Conservation (phyloP, 2,329 filamentous ascomycete genomes). For the Trichoderma sp. region DNA sequence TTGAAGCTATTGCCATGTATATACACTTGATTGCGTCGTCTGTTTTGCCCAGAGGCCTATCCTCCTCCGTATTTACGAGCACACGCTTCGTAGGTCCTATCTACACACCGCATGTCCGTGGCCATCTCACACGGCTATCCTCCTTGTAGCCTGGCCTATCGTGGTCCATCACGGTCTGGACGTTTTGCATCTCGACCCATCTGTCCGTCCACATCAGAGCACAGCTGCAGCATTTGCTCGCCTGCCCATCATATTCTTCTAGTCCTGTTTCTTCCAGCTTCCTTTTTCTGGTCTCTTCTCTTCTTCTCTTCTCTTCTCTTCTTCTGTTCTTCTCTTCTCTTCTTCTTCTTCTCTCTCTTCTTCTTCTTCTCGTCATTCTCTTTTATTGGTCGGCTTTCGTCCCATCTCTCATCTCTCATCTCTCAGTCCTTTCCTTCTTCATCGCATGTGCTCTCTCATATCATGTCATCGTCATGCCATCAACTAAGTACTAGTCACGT, state of each 20-base stretch:
- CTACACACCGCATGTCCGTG: not conserved
- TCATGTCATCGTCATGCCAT: slow-evolving; percentile 1
- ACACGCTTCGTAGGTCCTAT: not conserved
- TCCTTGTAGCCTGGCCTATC: not conserved
- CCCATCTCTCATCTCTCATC: not conserved
- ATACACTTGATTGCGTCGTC: too few species aligned
- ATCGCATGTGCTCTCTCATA: not conserved
- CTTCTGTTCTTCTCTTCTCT: too few species aligned
- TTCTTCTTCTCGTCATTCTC: not conserved
- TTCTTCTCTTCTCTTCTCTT: not conserved
- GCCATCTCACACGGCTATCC: not conserved
- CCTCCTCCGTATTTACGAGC: not conserved
- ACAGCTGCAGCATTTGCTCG: not conserved
- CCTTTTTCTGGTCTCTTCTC: not conserved
- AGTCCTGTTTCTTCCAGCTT: not conserved
- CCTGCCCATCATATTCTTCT: not conserved
- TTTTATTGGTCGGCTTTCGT: not conserved
- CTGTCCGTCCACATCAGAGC: not conserved
- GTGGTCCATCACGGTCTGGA: not conserved
- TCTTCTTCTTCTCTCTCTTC: not conserved
- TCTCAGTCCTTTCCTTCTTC: not conserved
- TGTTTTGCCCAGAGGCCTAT: too few species aligned
- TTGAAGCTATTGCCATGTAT: too few species aligned
- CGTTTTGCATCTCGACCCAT: not conserved
- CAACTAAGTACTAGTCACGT: slow-evolving; percentile 7